Base-by-base conservation (phyloP, 441 rosid species). In the Raphanus hybrid region DNA sequence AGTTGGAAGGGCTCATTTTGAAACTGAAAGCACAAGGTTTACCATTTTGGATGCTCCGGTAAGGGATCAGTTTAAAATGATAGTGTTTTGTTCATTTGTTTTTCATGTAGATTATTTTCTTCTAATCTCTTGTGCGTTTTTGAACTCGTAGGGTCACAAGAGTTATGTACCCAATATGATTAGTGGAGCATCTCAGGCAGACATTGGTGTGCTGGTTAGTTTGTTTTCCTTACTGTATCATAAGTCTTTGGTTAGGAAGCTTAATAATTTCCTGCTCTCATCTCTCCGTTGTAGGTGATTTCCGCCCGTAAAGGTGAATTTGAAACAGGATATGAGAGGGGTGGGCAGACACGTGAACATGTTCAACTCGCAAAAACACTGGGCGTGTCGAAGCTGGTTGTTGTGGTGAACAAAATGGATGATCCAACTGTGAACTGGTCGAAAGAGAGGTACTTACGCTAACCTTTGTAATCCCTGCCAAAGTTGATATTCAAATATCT, bases 161-260 rank as follows among this genome's bases (percentile, higher is more conserved):
- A 96, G 97, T 83, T 96, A 93, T 68, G 99, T 96, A 60, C 98
- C 98, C n/a, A 96, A 93, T 83, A 96, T 96, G 99, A 96, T 96
- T 34, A 91, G 97, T 81, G 99, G 99, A 81, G 98, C 99, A 71
- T 87, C 98, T 57, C 99, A 96, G 83, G 98, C 99, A 8, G 98
- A 93, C 86, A 81, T 93, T 64, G 98, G 99, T 48, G 91, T 93
- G 12, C 92, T 96, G 80, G 98, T 93, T 79, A 85, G 92, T 77
- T 34, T 45, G 26, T 61, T 62, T 11, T 61, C 10, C 62, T 69
- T 78, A 26, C 61, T 69, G 27, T 61, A n/a, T 18, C 27, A 27
- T 32, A 14, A 16, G 29, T 80, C 32, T 65, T 11, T 62, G 29
- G 32, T n/a, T 23, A 18, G 63, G 55, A 52, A 69, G 73, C 59